Conservation (phyloP, 2,329 filamentous ascomycete species). For the Colletotrichum destructivum region DNA sequence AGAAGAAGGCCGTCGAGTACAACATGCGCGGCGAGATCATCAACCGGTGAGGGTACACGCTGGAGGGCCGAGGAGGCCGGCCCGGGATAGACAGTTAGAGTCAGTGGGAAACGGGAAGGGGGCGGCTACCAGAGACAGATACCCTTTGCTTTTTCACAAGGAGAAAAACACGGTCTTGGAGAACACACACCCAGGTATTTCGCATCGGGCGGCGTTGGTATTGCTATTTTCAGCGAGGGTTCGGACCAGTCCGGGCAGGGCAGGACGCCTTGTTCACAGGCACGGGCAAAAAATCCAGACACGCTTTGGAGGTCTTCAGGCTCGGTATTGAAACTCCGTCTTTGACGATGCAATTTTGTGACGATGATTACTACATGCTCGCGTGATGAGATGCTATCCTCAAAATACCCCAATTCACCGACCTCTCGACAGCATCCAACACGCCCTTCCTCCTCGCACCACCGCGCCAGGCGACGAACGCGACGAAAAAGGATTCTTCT, state of each 20-base stretch:
- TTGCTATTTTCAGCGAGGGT: background rate
- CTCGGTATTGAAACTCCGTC: background rate
- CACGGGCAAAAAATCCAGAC: background rate
- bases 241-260: background rate
- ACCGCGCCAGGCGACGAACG: slow-evolving; percentile 1
- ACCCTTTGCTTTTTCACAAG: slow-evolving; percentile 17
- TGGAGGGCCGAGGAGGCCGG: slow-evolving; percentile 2
- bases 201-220: slow-evolving; percentile 17
- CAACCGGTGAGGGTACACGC: slow-evolving; percentile 1
- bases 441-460: slow-evolving; percentile 23
- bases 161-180: slow-evolving; percentile 2
- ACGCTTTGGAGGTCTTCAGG: background rate
- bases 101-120: background rate
- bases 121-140: slow-evolving; percentile 15
- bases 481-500: slow-evolving; percentile 6
- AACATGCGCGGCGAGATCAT: slow-evolving; percentile 44
- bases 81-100: background rate
- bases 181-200: background rate
- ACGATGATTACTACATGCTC: background rate
- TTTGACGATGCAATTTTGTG: no score
- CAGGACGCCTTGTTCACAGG: background rate
- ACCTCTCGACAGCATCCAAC: background rate
- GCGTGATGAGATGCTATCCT: background rate
- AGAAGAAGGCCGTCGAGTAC: slow-evolving; percentile 52
- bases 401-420: no score